A percentile compares a stretch with the other conserved stretches of the same genome.
phyloP scores from a whole-genome alignment of 768 basidiomycete genomes.

The Daedaleopsis sinensis region DNA sequence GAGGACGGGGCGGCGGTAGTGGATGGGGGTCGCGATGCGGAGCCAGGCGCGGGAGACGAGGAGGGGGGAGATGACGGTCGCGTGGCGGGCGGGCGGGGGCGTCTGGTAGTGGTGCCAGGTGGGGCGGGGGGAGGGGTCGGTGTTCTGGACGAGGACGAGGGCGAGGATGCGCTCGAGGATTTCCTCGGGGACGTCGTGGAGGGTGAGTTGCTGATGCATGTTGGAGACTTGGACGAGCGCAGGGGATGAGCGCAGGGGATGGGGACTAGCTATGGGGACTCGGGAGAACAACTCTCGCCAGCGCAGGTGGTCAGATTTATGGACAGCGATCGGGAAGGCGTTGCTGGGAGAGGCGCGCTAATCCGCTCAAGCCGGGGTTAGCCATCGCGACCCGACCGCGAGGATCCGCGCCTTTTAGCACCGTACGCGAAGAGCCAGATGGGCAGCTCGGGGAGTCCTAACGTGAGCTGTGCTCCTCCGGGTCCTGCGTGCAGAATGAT shows the following conservation, averaged over 20 bases:
- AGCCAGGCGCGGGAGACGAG: slow-evolving; percentile 54
- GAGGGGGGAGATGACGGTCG: slow-evolving; percentile 43
- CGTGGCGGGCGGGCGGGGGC: slow-evolving; percentile 7
- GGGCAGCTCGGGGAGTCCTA: slow-evolving; percentile 16
- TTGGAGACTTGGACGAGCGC: not conserved
- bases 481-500: not conserved
- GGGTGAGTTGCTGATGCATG: slow-evolving; percentile 17
- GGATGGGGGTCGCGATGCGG: slow-evolving; percentile 59
- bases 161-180: slow-evolving; percentile 51
- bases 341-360: slow-evolving; percentile 10
- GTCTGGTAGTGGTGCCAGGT: slow-evolving; percentile 21
- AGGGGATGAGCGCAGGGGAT: too few relatives aligned
- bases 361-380: slow-evolving; percentile 16
- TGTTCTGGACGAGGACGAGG: slow-evolving; percentile 31
- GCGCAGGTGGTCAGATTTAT: slow-evolving; percentile 12
- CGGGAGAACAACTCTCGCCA: not conserved
- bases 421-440: not conserved
- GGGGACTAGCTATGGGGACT: not conserved
- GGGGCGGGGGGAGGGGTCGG: slow-evolving; percentile 26
- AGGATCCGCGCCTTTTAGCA: slow-evolving; percentile 16
- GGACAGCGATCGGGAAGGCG: slow-evolving; percentile 5
- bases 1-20: slow-evolving; percentile 57
- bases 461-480: slow-evolving; percentile 2
- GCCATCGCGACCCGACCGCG: slow-evolving; percentile 7
- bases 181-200: slow-evolving; percentile 43